Percentiles rank a stretch among this genome's conserved stretches.
Conservation (phyloP, 2,329 filamentous ascomycete species). For the Aspergillus persii region DNA sequence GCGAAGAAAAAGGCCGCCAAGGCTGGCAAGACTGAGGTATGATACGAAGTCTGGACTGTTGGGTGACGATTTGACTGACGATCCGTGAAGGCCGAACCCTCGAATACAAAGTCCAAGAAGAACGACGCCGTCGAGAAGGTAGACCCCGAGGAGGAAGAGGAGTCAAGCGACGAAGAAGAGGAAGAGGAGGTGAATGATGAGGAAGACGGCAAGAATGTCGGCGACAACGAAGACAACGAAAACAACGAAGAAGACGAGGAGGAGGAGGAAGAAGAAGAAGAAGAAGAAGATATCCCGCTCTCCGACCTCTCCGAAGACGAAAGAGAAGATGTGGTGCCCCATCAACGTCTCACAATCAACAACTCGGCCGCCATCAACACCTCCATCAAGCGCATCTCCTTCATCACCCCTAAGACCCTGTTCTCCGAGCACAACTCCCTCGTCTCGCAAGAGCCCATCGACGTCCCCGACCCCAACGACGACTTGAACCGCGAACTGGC, state of each 20-base stretch:
- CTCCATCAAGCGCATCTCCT: conserved; percentile 66
- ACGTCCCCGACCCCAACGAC: conserved; percentile 81
- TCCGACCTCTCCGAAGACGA: conserved; percentile 82
- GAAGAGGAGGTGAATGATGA: conserved; percentile 30
- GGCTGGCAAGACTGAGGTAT: conserved; percentile 16
- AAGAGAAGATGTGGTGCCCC: conserved; percentile 80
- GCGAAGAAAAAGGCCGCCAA: conserved; percentile 45
- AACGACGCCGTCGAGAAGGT: conserved; percentile 38
- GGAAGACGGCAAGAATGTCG: conserved; percentile 26
- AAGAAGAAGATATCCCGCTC: conserved; percentile 83
- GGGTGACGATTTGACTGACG: background rate
- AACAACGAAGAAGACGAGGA: conserved; percentile 35
- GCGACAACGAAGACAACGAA: conserved; percentile 36
- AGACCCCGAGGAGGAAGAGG: conserved; percentile 36
- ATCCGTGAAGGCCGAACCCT: background rate
- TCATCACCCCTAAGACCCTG: conserved; percentile 60
- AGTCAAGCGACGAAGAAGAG: conserved; percentile 23
- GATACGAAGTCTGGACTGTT: background rate
- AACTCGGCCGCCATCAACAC: conserved; percentile 84
- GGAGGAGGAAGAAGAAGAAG: conserved; percentile 64
- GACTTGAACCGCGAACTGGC: conserved; percentile 89
- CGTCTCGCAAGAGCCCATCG: conserved; percentile 64
- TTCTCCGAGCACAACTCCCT: conserved; percentile 84
- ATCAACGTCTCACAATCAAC: conserved; percentile 95
- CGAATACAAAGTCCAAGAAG: conserved; percentile 16